Percentiles rank a stretch among this genome's conserved stretches.
Evolutionary conservation across 2,329 filamentous ascomycete genomes (phyloP).

Genomic region (Fusarium fracticaudum): DNA sequence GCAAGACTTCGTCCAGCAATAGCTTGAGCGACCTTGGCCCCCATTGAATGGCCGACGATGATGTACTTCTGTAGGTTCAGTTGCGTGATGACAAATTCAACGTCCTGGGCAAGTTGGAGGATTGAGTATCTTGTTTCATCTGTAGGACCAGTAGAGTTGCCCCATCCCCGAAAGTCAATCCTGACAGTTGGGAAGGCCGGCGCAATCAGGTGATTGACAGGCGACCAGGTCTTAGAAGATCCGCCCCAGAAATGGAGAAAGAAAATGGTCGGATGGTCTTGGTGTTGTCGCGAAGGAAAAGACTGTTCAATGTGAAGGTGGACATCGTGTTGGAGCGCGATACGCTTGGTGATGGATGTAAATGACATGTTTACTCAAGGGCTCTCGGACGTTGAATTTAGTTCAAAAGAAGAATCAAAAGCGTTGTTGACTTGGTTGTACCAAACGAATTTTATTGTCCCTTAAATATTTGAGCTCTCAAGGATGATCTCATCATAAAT

Average conservation of each 20-base stretch:
- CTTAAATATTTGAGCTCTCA: rapidly evolving
- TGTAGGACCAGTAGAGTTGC: neutral
- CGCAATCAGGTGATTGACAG: neutral
- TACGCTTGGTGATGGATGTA: neutral
- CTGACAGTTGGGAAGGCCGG: neutral
- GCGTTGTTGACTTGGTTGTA: rapidly evolving
- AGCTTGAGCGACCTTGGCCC: neutral
- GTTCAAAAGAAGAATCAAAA: neutral
- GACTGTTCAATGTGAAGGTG: rapidly evolving
- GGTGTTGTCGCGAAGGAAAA: rapidly evolving
- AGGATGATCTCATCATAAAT: rapidly evolving
- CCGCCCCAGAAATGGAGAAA: neutral
- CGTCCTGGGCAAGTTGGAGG: neutral
- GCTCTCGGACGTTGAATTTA: rapidly evolving
- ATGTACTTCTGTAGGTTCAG: neutral
- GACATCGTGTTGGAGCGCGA: neutral
- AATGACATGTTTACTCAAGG: neutral
- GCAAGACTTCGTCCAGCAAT: neutral
- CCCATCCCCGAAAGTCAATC: neutral
- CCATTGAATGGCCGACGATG: neutral
- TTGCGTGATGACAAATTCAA: neutral
- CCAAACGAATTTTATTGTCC: rapidly evolving
- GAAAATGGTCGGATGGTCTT: rapidly evolving
- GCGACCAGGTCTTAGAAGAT: neutral
- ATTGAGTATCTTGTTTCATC: neutral